Evolutionary conservation across 805 yeast species (phyloP).

Genomic region (Candida koratica): DNA sequence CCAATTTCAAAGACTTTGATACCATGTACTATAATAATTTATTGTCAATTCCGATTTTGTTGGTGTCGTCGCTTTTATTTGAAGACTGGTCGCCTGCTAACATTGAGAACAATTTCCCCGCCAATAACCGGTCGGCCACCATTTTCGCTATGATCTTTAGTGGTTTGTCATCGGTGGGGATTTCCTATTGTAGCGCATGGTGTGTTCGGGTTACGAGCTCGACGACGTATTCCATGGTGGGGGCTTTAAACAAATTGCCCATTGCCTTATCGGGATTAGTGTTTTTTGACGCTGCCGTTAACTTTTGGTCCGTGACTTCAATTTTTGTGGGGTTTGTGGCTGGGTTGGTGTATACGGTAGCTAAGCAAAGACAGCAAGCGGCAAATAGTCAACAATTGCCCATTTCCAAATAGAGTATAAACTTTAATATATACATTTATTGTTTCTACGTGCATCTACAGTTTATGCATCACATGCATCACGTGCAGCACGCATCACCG

Average conservation of each 20-base stretch:
- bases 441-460: too few relatives aligned
- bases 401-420: slow-evolving; percentile 16
- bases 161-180: slow-evolving; percentile 93
- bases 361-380: slow-evolving; percentile 84
- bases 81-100: slow-evolving; percentile 94
- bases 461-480: neutral
- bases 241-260: slow-evolving; percentile 97
- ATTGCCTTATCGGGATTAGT: slow-evolving; percentile 92
- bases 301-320: slow-evolving; percentile 86
- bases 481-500: slow-evolving; percentile 1
- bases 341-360: slow-evolving; percentile 93
- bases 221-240: slow-evolving; percentile 98
- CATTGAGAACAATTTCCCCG: slow-evolving; percentile 73
- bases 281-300: slow-evolving; percentile 92
- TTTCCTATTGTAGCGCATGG: slow-evolving; percentile 99
- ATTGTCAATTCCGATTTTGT: slow-evolving; percentile 84
- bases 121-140: slow-evolving; percentile 60
- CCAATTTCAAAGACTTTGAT: slow-evolving; percentile 94
- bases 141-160: slow-evolving; percentile 83
- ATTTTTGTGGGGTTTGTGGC: slow-evolving; percentile 92
- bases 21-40: slow-evolving; percentile 98
- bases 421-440: too few relatives aligned
- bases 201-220: slow-evolving; percentile 99
- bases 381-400: slow-evolving; percentile 32
- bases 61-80: slow-evolving; percentile 66